Percentiles rank a stretch among this genome's conserved stretches.
Evolutionary conservation across 148 eudicot species (phyloP).

Genomic region (Hydrangea macrophylla): DNA sequence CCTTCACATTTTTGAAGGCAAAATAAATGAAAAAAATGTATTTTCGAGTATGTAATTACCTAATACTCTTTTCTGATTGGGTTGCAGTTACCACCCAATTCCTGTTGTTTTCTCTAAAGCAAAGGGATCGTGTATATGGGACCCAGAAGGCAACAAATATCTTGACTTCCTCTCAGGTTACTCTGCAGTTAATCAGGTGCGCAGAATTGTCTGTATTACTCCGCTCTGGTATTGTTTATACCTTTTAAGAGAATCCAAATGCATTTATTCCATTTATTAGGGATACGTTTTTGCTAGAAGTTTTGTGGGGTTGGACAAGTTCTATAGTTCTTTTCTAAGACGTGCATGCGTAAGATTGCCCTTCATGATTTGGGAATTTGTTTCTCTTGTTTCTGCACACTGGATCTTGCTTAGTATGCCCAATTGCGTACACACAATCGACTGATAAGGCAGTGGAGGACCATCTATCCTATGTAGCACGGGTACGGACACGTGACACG

Average conservation of each 20-base stretch:
- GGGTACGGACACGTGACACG: too few species aligned
- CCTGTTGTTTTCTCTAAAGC: slow-evolving; percentile 93
- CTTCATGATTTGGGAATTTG: neutral
- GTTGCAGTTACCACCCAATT: slow-evolving; percentile 88
- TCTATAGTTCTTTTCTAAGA: neutral
- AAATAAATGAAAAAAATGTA: too few species aligned
- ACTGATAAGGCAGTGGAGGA: neutral
- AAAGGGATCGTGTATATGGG: slow-evolving; percentile 84
- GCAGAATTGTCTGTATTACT: neutral
- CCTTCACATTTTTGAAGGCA: neutral
- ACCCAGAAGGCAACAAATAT: slow-evolving; percentile 97
- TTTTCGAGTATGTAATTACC: slow-evolving; percentile 2
- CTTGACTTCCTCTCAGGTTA: slow-evolving; percentile 93
- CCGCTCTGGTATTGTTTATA: neutral
- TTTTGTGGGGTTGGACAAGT: neutral
- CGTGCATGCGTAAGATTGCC: neutral
- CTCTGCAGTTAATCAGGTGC: slow-evolving; percentile 97
- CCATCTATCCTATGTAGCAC: neutral
- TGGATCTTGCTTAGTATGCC: neutral
- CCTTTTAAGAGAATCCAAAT: neutral
- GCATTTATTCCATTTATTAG: neutral
- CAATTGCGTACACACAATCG: neutral
- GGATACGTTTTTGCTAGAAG: neutral
- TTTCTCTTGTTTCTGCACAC: neutral
- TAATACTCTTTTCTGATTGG: slow-evolving; percentile 14